phyloP scores from a whole-genome alignment of 257 asterid genomes.

The Nicotiana tomentosiformis region DNA sequence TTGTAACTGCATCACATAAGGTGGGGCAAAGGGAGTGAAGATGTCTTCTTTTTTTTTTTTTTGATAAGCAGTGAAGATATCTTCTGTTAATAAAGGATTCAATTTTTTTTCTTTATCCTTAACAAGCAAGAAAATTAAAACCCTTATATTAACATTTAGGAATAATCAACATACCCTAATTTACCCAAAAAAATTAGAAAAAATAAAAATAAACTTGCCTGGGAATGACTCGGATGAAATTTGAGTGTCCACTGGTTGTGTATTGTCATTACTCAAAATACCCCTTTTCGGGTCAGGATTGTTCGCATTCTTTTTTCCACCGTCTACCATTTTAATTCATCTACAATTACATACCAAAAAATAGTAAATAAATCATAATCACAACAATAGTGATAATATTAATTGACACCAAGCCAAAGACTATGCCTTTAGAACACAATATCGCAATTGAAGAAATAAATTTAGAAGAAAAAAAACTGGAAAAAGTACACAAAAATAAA shows the following conservation, averaged over 20 bases:
- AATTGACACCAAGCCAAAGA: background rate
- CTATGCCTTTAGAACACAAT: background rate
- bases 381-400: background rate
- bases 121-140: background rate
- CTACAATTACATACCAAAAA: slow-evolving; percentile 9
- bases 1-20: no score
- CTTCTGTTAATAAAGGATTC: background rate
- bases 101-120: no score
- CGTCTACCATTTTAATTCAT: slow-evolving; percentile 37
- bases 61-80: no score
- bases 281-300: slow-evolving; percentile 7
- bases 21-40: no score
- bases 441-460: background rate
- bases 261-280: slow-evolving; percentile 19
- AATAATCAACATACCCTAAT: background rate
- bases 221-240: slow-evolving; percentile 20
- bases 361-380: background rate
- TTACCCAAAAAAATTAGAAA: background rate
- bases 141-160: background rate
- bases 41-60: no score
- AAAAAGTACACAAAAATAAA: background rate
- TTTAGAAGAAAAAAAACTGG: background rate
- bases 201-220: slow-evolving; percentile 21
- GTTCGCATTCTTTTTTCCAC: slow-evolving; percentile 19
- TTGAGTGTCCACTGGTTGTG: slow-evolving; percentile 40